phyloP scores from a whole-genome alignment of 345 rosid species.

The Dipteronia dyeriana region DNA sequence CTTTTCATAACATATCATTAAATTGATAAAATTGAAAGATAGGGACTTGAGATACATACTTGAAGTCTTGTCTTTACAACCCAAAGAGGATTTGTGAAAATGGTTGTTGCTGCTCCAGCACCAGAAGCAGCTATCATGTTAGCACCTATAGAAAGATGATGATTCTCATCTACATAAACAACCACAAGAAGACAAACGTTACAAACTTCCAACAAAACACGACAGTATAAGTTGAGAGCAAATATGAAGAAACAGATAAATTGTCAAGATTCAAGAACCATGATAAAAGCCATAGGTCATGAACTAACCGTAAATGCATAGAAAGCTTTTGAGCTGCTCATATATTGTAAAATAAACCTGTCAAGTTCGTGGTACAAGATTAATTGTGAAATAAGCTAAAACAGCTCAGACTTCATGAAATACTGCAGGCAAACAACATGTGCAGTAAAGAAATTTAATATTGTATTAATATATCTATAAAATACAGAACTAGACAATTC shows the following conservation, averaged over 20 bases:
- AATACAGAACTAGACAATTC: background rate
- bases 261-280: background rate
- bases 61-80: conserved; percentile 94
- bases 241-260: background rate
- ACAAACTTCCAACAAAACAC: background rate
- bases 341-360: conserved; percentile 88
- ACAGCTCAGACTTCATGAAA: too few relatives aligned
- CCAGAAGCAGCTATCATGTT: conserved; percentile 85
- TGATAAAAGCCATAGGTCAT: background rate
- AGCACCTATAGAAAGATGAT: conserved; percentile 65
- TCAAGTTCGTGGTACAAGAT: conserved; percentile 13
- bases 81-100: conserved; percentile 88
- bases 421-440: background rate
- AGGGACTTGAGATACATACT: conserved; percentile 34
- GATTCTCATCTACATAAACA: conserved; percentile 44
- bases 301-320: conserved; percentile 57
- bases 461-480: background rate
- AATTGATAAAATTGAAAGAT: background rate
- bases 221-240: background rate
- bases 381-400: conserved; percentile 15
- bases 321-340: conserved; percentile 74
- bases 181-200: conserved; percentile 4
- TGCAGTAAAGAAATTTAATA: background rate
- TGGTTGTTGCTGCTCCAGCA: conserved; percentile 84
- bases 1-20: background rate